Evolutionary conservation across 306 rosid genomes (phyloP), one percentile per base, ranked within the genome.

Genomic region (Lathyrus aphaca): DNA sequence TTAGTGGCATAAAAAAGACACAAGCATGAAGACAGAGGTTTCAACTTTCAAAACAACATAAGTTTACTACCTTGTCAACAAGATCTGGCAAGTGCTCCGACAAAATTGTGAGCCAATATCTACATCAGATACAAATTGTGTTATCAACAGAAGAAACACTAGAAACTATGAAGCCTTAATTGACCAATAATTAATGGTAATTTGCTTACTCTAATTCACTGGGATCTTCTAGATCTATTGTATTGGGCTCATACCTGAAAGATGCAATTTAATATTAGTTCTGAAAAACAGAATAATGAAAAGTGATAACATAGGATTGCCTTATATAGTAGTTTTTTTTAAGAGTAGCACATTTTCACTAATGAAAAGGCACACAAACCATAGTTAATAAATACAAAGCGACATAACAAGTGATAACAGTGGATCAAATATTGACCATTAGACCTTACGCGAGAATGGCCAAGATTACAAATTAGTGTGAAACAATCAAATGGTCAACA

Each of bases 241-340:
- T 95, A 62, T 95, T 91, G 54, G 99, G 99, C 68, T 95, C 99
- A 71, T 95, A 95, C 84, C 99, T 95, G 89, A 81, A 43, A 60
- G 17, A 62, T 46, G 29, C 16, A 80, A 68, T 69, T 75, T 16
- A 66, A 73, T 43, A 73, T 49, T 55, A 44, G 8, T 49, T 54
- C 25, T 49, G 23, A 66, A 21, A 55, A 19, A 55, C 39, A 51
- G 12, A 71, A 62, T 18, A 61, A 15, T n/a, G 21, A 64, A 62
- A 18, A 61, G 25, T 8, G 10, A 69, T 49, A 51, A 53, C 63
- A 58, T 25, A 65, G 2, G 49, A 43, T 51, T n/a, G 59, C 35
- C 42, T 29, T 30, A 37, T 43, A 42, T 51, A 50, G 59, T 56
- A n/a, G 16, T 5, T 45, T 17, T 64, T 29, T 7, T 62, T 32